phyloP scores from a whole-genome alignment of 441 rosid genomes.

The Pelargonium citronellum region DNA sequence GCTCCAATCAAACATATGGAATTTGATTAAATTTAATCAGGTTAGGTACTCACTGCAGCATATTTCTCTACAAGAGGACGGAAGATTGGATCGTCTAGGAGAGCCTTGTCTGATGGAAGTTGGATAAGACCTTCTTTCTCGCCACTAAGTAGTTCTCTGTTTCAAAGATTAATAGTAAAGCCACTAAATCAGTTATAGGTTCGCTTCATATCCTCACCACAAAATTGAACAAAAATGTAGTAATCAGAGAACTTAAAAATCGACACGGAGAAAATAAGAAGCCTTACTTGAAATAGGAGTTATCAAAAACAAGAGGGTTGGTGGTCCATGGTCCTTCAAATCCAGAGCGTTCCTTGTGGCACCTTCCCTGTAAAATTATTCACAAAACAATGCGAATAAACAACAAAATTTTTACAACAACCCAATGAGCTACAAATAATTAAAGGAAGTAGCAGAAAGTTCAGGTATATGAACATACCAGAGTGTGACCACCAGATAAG shows the following conservation, averaged over 20 bases:
- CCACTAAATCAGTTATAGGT: not conserved
- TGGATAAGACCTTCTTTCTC: slow-evolving; percentile 54
- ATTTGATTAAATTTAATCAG: not conserved
- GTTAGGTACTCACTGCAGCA: slow-evolving; percentile 36
- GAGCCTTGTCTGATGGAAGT: slow-evolving; percentile 51
- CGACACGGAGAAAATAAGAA: not conserved
- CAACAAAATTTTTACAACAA: not conserved
- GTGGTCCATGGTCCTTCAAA: slow-evolving; percentile 58
- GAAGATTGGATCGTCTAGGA: slow-evolving; percentile 41
- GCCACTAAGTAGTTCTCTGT: slow-evolving; percentile 47
- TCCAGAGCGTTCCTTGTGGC: slow-evolving; percentile 63
- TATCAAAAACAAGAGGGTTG: slow-evolving; percentile 53
- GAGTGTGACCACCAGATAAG: slow-evolving; percentile 54
- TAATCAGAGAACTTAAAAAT: not conserved
- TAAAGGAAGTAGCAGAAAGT: not conserved
- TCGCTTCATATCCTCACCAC: not conserved
- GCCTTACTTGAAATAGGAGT: slow-evolving; percentile 50
- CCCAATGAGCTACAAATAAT: not conserved
- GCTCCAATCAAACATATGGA: not conserved
- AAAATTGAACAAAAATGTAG: not conserved
- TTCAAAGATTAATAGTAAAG: not conserved
- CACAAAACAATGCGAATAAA: not conserved
- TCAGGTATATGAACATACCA: slow-evolving; percentile 24
- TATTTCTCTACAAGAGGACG: slow-evolving; percentile 45
- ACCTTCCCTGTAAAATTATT: slow-evolving; percentile 39